A percentile compares a stretch with the other conserved stretches of the same genome.
Conservation (phyloP, 1,284 basidiomycete genomes). For the Ceratobasidium theobromae region DNA sequence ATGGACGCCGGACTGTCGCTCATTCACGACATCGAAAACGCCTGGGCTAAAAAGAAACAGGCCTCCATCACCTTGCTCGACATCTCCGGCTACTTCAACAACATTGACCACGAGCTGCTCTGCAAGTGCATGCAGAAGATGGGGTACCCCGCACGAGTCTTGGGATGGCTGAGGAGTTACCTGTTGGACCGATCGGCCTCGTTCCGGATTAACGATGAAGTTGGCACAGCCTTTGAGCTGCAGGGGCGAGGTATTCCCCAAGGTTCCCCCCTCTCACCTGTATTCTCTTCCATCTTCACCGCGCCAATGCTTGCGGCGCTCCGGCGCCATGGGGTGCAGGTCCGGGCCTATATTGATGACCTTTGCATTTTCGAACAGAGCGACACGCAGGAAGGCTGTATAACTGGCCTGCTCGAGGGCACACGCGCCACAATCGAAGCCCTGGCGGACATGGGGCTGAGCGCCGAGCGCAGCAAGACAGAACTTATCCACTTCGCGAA, state of each 20-base stretch:
- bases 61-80: constrained; percentile 41
- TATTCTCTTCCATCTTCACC: constrained; percentile 26
- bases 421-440: too few species aligned
- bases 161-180: constrained; percentile 14
- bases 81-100: constrained; percentile 42
- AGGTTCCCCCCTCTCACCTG: constrained; percentile 26
- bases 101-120: constrained; percentile 39
- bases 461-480: not conserved
- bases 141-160: constrained; percentile 21
- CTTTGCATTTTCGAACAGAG: not conserved
- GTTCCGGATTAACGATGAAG: constrained; percentile 39
- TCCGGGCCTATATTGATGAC: constrained; percentile 8
- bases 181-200: constrained; percentile 37
- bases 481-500: not conserved
- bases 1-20: constrained; percentile 33
- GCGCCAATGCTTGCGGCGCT: constrained; percentile 1
- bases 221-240: not conserved
- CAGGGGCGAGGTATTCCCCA: too few species aligned
- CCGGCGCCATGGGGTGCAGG: not conserved
- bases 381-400: not conserved
- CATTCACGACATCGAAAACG: constrained; percentile 40
- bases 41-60: constrained; percentile 37
- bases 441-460: not conserved
- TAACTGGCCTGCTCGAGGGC: not conserved
- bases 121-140: constrained; percentile 13